Percentiles rank a stretch among this genome's conserved stretches.
Evolutionary conservation across 306 rosid species (phyloP).

Genomic region (Gillenia trifoliata): DNA sequence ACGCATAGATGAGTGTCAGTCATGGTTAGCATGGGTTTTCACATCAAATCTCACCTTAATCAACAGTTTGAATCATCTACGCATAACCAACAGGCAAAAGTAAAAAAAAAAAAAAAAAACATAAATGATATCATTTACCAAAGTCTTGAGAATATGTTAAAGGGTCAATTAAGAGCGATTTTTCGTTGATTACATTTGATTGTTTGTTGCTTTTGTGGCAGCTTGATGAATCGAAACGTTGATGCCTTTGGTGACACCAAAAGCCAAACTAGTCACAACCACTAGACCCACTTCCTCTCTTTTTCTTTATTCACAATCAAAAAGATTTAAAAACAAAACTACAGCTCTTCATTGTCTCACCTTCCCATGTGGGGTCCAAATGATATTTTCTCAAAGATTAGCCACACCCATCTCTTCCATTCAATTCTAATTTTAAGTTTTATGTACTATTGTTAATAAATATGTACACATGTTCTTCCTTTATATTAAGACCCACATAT

Average conservation of each 20-base stretch:
- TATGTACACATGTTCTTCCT: too few relatives aligned
- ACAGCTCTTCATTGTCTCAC: not conserved
- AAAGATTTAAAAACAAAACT: not conserved
- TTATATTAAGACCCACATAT: too few relatives aligned
- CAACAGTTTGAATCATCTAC: not conserved
- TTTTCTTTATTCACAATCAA: not conserved
- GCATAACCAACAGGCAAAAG: not conserved
- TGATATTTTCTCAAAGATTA: not conserved
- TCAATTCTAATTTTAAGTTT: not conserved
- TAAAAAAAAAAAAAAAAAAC: too few relatives aligned
- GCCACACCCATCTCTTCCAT: not conserved
- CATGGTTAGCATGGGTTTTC: not conserved
- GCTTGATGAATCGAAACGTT: not conserved
- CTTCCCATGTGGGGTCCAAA: conserved; percentile 8
- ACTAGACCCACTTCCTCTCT: not conserved
- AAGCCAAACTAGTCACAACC: conserved; percentile 4
- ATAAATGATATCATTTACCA: too few relatives aligned
- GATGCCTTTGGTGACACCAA: conserved; percentile 9
- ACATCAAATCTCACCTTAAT: not conserved
- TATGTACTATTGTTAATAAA: not conserved
- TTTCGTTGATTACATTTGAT: not conserved
- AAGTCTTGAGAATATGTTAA: not conserved
- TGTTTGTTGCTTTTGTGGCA: conserved; percentile 1
- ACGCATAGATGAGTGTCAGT: not conserved
- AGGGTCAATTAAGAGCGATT: not conserved